Base-by-base conservation (phyloP, 2,329 filamentous ascomycete species). In the Talaromyces sp. region DNA sequence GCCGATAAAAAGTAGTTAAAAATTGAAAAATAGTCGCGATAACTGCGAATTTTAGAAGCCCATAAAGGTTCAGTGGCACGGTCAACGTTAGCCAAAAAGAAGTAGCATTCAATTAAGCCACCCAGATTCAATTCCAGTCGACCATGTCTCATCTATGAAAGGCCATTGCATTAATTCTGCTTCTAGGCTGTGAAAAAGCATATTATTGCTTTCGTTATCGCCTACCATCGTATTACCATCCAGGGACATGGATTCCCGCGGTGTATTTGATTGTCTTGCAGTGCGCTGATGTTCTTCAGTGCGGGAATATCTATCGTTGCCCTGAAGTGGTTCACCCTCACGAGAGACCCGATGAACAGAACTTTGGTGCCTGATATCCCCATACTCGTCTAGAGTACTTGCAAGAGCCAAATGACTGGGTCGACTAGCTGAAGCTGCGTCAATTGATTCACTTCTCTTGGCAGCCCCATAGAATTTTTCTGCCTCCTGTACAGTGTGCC, bases 131-230 rank as follows among this genome's bases (percentile, higher is more conserved):
- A 75, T 73, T 3, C 73, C 73, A 18, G 67, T 64, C 7, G 73
- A 72, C 73, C 73, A 75, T 4, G 71, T 71, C 23, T 69, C 73
- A 56, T 75, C 72, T 31, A 75, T 70, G 40, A 75, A 75, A 0
- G 73, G 73, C 73, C 73, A 75, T 60, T 75, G 72, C 55, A 74
- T 67, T 69, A 75, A 73, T 56, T 75, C 73, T 3, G 68, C 66
- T 51, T 75, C 72, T 1, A 75, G 57, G 23, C 75, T 71, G 53
- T 70, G 68, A 52, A 62, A 63, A 12, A 64, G 50, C 57, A 33
- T 9, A 62, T 30, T 8, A 27, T 18, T 51, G 40, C 9, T 31
- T 61, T 55, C 1, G 68, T 66, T 12, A 61, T 58, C 5, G 42
- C 2, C n/a, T 62, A 59, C 34, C 61, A 60, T 0, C 54, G 42